Percentiles rank a stretch among this genome's conserved stretches.
Conservation (phyloP, 2,329 filamentous ascomycete species). For the Verticillium tricorpus region DNA sequence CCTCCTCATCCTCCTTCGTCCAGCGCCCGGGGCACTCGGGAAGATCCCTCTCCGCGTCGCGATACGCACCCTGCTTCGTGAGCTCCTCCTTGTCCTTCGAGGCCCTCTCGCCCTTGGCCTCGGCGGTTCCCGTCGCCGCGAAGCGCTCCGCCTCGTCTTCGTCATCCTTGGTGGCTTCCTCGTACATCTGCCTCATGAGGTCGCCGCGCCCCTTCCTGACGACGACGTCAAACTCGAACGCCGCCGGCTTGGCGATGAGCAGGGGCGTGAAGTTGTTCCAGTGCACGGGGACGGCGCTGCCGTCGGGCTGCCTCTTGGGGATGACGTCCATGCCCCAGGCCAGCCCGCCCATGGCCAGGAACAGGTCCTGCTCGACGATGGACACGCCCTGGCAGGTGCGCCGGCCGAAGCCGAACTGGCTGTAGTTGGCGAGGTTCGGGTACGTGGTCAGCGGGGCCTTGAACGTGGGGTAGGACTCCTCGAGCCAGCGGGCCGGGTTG, state of each 20-base stretch:
- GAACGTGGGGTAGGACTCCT: slow-evolving; percentile 29
- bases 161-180: slow-evolving; percentile 24
- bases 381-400: slow-evolving; percentile 41
- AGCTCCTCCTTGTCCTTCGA: slow-evolving; percentile 6
- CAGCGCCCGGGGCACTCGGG: slow-evolving; percentile 11
- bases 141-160: slow-evolving; percentile 20
- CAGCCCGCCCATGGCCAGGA: slow-evolving; percentile 33
- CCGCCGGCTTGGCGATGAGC: slow-evolving; percentile 37
- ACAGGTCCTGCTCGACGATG: slow-evolving; percentile 36
- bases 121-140: slow-evolving; percentile 5
- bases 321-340: slow-evolving; percentile 31
- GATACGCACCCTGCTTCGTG: slow-evolving; percentile 7
- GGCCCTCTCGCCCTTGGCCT: slow-evolving; percentile 10
- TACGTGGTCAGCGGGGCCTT: slow-evolving; percentile 32
- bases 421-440: slow-evolving; percentile 35
- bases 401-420: slow-evolving; percentile 50
- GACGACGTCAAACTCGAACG: slow-evolving; percentile 32
- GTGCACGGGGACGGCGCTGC: slow-evolving; percentile 28
- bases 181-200: slow-evolving; percentile 28
- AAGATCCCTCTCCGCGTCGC: slow-evolving; percentile 10
- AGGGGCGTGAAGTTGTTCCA: slow-evolving; percentile 40
- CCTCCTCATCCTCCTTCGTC: slow-evolving; percentile 9
- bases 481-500: slow-evolving; percentile 47
- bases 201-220: slow-evolving; percentile 21
- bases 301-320: slow-evolving; percentile 20